Conservation (phyloP, 305 asterid species). For the Fraxinus nigra region DNA sequence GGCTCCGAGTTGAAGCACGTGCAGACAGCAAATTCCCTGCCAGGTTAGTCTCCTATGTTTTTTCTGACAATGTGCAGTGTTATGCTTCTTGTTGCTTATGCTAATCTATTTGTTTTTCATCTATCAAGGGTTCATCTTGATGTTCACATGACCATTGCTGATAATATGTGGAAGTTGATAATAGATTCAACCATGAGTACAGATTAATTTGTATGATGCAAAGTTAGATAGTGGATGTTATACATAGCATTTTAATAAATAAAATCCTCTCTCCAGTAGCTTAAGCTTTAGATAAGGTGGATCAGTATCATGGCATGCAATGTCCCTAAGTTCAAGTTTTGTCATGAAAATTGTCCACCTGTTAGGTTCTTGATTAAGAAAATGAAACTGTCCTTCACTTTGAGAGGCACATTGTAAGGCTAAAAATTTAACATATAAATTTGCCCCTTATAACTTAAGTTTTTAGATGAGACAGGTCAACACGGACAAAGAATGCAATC, state of each 20-base stretch:
- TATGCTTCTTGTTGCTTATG: neutral
- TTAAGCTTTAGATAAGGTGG: neutral
- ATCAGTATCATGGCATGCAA: neutral
- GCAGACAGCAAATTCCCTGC: conserved; percentile 93
- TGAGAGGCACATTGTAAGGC: neutral
- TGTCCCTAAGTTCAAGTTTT: neutral
- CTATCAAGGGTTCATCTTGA: neutral
- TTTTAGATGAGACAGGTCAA: neutral
- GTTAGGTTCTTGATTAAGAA: neutral
- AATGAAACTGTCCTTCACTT: neutral
- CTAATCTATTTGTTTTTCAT: conserved; percentile 8
- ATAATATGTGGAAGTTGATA: neutral
- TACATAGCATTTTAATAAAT: neutral
- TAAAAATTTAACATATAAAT: neutral
- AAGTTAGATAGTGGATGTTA: neutral
- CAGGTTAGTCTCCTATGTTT: conserved; percentile 48
- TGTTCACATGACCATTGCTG: neutral
- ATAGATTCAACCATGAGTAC: neutral
- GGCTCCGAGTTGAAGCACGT: conserved; percentile 96
- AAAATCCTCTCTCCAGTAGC: neutral
- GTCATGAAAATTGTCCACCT: neutral
- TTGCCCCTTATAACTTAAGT: neutral
- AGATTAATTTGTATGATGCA: neutral
- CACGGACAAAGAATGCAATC: neutral
- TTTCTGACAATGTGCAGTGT: conserved; percentile 16